These are phyloP conservation scores for Teunomyces gatunensis DNA, from an alignment of 805 yeast genomes.

Conservation along the genomic window DNA sequence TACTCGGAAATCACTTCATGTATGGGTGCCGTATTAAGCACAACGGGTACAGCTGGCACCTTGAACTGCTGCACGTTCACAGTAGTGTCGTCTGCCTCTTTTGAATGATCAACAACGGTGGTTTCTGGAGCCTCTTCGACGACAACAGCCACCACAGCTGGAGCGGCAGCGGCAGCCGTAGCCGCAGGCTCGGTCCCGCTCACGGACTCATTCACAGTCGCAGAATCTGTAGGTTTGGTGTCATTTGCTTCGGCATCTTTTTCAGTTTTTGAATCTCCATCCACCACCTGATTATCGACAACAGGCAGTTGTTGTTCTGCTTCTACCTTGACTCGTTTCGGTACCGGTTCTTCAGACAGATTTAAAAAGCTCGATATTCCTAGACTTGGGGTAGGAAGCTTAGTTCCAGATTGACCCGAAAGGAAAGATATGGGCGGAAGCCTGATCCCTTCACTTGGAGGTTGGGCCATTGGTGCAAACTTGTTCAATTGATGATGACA, in stretches of 20 bases:
- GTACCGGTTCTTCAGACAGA: slow-evolving; percentile 1
- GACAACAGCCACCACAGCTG: background rate
- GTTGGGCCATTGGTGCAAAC: slow-evolving; percentile 5
- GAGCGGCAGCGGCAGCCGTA: background rate
- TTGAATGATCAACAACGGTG: background rate
- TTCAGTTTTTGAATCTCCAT: too few relatives aligned
- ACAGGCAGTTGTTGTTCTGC: background rate
- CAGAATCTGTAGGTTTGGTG: background rate
- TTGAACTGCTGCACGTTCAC: background rate
- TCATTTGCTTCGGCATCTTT: too few relatives aligned
- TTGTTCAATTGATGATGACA: background rate
- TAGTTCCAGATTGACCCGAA: slow-evolving; percentile 13
- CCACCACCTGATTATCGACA: too few relatives aligned
- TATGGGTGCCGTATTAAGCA: slow-evolving; percentile 18
- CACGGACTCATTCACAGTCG: background rate
- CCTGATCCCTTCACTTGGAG: slow-evolving; percentile 14
- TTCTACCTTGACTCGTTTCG: background rate
- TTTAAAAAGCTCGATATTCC: slow-evolving; percentile 23
- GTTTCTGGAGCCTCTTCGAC: background rate
- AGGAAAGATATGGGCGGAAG: slow-evolving; percentile 30
- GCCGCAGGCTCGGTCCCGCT: background rate
- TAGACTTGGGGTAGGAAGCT: slow-evolving; percentile 14
- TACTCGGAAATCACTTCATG: slow-evolving; percentile 20
- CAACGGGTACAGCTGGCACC: slow-evolving; percentile 4
- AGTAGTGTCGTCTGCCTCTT: background rate